These are phyloP conservation scores for Xylaria sp. DNA, from an alignment of 2,329 filamentous ascomycete genomes.

Conservation along the genomic window DNA sequence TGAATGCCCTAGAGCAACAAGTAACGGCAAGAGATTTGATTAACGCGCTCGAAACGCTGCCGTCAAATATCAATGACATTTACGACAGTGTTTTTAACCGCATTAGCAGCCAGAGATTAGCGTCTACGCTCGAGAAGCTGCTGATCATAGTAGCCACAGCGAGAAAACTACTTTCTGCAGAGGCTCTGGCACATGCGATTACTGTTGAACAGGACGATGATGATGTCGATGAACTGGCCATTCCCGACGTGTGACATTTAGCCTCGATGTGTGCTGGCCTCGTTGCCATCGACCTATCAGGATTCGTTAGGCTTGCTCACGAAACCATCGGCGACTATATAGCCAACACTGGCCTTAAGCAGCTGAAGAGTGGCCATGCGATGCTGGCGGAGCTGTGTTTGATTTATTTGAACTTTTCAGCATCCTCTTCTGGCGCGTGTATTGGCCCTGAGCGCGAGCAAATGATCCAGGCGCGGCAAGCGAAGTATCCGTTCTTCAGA, in stretches of 20 bases:
- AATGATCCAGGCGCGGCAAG: background rate
- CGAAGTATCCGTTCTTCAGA: background rate
- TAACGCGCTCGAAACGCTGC: background rate
- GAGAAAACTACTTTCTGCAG: constrained; percentile 1
- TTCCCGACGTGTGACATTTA: background rate
- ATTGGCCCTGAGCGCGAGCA: background rate
- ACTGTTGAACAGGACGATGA: background rate
- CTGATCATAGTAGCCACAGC: constrained; percentile 4
- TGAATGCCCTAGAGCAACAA: constrained; percentile 2
- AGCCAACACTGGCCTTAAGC: background rate
- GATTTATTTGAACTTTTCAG: constrained; percentile 2
- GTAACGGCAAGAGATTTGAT: constrained; percentile 2
- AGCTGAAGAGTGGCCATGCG: constrained; percentile 5
- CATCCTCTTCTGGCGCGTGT: background rate
- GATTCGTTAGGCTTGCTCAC: background rate
- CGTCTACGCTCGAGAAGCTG: background rate
- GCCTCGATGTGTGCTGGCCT: background rate
- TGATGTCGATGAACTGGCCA: background rate
- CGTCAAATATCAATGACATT: background rate
- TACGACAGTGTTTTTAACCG: constrained; percentile 3
- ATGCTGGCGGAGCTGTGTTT: background rate
- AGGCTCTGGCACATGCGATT: background rate
- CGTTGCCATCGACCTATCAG: background rate
- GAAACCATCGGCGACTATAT: constrained; percentile 2
- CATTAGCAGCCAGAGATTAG: background rate